Conservation (phyloP, 2,329 filamentous ascomycete genomes). For the Phaeosphaeria sp. region DNA sequence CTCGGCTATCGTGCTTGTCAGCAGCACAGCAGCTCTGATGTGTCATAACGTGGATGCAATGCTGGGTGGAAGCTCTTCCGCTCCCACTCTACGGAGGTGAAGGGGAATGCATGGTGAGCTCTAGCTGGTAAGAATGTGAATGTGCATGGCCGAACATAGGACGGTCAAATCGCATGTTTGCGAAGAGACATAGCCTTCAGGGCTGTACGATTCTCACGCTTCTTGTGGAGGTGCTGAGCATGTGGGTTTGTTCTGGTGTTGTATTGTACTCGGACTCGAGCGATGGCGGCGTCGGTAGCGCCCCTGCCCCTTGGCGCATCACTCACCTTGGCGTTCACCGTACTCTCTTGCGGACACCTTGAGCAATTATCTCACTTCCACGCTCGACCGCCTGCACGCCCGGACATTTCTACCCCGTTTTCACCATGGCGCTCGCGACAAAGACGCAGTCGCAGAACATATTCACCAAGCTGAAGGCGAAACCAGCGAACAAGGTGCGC, state of each 20-base stretch:
- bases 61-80: background rate
- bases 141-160: background rate
- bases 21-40: slow-evolving; percentile 1
- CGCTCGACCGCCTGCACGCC: slow-evolving; percentile 33
- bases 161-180: too few relatives aligned
- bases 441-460: slow-evolving; percentile 97
- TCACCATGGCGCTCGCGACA: slow-evolving; percentile 70
- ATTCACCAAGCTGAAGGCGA: slow-evolving; percentile 95
- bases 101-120: background rate
- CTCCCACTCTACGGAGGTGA: background rate
- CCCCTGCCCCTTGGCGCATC: background rate
- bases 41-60: background rate
- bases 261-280: background rate
- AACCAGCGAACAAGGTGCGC: slow-evolving; percentile 90
- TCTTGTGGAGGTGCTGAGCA: too few relatives aligned
- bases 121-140: background rate
- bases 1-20: background rate
- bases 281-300: background rate
- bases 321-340: too few relatives aligned
- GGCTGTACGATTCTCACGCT: too few relatives aligned
- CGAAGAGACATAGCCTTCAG: too few relatives aligned
- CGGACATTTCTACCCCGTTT: slow-evolving; percentile 24
- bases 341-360: slow-evolving; percentile 25
- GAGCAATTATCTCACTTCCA: slow-evolving; percentile 38
- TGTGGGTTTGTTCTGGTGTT: background rate